A percentile compares a stretch with the other conserved stretches of the same genome.
Conservation (phyloP, 140 eudicot species). For the Cichorium intybus region DNA sequence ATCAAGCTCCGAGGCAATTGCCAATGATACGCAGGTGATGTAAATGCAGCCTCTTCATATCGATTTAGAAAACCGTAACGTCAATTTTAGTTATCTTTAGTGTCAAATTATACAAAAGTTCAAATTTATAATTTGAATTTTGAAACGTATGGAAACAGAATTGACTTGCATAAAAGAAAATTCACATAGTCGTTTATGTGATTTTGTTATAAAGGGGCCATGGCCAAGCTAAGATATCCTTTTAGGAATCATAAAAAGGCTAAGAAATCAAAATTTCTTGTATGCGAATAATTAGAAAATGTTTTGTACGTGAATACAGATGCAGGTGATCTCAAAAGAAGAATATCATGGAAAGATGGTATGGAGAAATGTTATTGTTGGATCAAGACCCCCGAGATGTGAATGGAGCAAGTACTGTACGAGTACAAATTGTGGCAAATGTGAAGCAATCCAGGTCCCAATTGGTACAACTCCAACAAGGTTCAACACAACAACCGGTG, state of each 20-base stretch:
- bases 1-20: neutral
- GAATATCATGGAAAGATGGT: conserved; percentile 8
- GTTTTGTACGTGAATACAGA: too few species aligned
- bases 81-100: neutral
- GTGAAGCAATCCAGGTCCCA: conserved; percentile 75
- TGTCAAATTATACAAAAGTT: too few species aligned
- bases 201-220: too few species aligned
- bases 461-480: conserved; percentile 6
- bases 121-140: neutral
- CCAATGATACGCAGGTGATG: conserved; percentile 13
- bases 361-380: conserved; percentile 24
- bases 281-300: too few species aligned
- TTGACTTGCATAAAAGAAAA: too few species aligned
- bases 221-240: too few species aligned
- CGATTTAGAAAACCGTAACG: neutral
- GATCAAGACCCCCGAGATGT: conserved; percentile 82
- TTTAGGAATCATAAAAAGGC: too few species aligned
- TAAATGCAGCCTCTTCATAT: neutral
- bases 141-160: too few species aligned
- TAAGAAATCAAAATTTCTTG: too few species aligned
- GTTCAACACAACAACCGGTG: conserved; percentile 39
- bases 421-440: conserved; percentile 43
- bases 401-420: conserved; percentile 29
- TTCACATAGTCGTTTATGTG: too few species aligned
- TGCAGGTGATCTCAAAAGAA: conserved; percentile 1